Percentiles rank a stretch among this genome's conserved stretches.
Evolutionary conservation across 2,329 filamentous ascomycete genomes (phyloP).

Genomic region (Epichloe glyceriae): DNA sequence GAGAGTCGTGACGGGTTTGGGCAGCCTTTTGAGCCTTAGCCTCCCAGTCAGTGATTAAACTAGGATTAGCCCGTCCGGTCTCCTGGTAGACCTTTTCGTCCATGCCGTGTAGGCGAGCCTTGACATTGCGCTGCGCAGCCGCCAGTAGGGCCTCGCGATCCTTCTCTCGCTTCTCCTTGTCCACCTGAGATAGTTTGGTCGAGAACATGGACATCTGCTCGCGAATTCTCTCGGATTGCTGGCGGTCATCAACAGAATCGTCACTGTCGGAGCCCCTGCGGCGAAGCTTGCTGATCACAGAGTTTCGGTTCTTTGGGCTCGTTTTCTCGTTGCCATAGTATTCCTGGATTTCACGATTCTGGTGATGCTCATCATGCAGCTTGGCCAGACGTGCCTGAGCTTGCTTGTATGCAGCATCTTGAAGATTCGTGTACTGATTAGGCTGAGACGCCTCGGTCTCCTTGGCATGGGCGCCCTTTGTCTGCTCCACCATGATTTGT

Average conservation of each 20-base stretch:
- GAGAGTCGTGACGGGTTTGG: constrained; percentile 47
- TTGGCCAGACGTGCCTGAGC: constrained; percentile 74
- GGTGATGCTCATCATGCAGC: constrained; percentile 57
- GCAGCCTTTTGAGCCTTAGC: constrained; percentile 59
- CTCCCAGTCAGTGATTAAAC: constrained; percentile 66
- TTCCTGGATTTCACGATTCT: constrained; percentile 52
- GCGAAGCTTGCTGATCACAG: constrained; percentile 41
- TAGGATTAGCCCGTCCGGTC: constrained; percentile 59
- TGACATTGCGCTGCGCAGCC: constrained; percentile 76
- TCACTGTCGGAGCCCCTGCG: constrained; percentile 53
- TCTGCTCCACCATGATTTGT: constrained; percentile 44
- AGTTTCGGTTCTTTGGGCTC: constrained; percentile 29
- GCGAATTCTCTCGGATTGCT: constrained; percentile 59
- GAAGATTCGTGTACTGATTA: constrained; percentile 50
- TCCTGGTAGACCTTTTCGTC: constrained; percentile 68
- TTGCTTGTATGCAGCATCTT: constrained; percentile 77
- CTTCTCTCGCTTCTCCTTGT: constrained; percentile 58
- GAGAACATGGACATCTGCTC: constrained; percentile 70
- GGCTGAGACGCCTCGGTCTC: constrained; percentile 27
- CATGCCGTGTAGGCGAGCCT: constrained; percentile 62
- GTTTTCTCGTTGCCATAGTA: constrained; percentile 53
- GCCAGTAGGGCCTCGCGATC: constrained; percentile 67
- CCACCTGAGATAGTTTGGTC: constrained; percentile 51
- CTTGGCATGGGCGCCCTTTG: constrained; percentile 26
- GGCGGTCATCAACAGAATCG: constrained; percentile 49